Evolutionary conservation across 2,329 filamentous ascomycete genomes (phyloP).

Genomic region (Colletotrichum tofieldiae): DNA sequence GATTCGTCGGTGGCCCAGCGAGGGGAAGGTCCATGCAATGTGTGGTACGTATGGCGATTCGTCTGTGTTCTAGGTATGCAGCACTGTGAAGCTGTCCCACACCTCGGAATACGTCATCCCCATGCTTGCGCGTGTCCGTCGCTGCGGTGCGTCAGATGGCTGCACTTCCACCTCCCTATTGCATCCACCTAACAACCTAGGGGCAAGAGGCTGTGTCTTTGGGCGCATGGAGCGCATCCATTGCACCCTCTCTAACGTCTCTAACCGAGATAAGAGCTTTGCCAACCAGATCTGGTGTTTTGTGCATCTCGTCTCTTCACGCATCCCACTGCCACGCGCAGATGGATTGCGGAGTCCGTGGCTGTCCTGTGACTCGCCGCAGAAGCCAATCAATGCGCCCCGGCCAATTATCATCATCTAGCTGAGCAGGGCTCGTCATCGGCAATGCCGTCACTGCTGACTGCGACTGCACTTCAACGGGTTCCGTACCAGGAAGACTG

Average conservation of each 20-base stretch:
- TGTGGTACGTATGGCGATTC: constrained; percentile 5
- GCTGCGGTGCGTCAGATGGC: background rate
- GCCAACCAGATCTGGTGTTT: constrained; percentile 8
- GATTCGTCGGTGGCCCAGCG: constrained; percentile 11
- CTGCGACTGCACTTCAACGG: background rate
- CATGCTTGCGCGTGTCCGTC: background rate
- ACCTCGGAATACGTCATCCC: constrained; percentile 16
- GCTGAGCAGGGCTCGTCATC: constrained; percentile 24
- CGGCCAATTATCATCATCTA: constrained; percentile 11
- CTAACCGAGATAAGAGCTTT: constrained; percentile 6
- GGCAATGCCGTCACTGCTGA: constrained; percentile 32
- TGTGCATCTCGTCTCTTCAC: constrained; percentile 32
- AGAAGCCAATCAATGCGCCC: constrained; percentile 30
- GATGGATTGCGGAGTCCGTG: constrained; percentile 27
- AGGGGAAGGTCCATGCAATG: constrained; percentile 33
- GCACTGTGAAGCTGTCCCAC: background rate
- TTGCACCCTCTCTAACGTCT: background rate
- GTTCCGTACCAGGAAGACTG: background rate
- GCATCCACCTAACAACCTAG: background rate
- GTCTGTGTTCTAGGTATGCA: background rate
- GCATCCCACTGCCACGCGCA: constrained; percentile 16
- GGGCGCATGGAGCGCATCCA: constrained; percentile 19
- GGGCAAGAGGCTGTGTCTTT: background rate
- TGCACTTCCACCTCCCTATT: background rate
- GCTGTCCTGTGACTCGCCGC: constrained; percentile 35